phyloP scores from a whole-genome alignment of 495 filamentous ascomycete genomes.

The Penicillium psychrofluorescens region DNA sequence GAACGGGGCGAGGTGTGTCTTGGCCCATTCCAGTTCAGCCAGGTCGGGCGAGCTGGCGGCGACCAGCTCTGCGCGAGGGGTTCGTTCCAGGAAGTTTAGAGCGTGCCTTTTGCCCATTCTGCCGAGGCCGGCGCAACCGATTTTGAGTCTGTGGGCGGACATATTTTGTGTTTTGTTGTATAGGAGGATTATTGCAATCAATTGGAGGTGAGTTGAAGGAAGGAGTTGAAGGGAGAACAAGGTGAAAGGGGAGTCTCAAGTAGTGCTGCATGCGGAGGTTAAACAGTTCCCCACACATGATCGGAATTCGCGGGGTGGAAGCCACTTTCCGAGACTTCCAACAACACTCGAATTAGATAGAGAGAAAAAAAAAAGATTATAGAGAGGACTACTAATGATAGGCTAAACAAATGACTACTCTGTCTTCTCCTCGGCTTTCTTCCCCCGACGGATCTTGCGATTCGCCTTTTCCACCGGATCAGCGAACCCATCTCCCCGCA shows the following conservation, averaged over 20 bases:
- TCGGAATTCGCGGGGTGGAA: no score
- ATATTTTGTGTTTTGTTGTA: slow-evolving; percentile 11
- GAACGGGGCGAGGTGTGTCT: slow-evolving; percentile 36
- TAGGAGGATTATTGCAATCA: no score
- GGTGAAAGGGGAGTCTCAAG: not conserved
- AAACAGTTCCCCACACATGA: no score
- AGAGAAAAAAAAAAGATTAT: not conserved
- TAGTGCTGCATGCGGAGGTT: no score
- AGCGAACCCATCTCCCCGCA: slow-evolving; percentile 62
- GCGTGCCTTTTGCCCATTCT: slow-evolving; percentile 55
- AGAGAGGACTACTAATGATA: not conserved
- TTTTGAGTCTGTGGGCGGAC: slow-evolving; percentile 35
- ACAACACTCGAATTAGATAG: not conserved
- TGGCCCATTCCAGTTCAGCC: slow-evolving; percentile 45
- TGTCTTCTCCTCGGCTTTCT: slow-evolving; percentile 12
- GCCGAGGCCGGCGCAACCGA: slow-evolving; percentile 48
- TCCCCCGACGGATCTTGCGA: slow-evolving; percentile 23
- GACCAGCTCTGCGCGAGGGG: slow-evolving; percentile 45
- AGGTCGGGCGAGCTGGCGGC: slow-evolving; percentile 45
- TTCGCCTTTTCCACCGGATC: slow-evolving; percentile 36
- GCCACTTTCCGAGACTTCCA: not conserved
- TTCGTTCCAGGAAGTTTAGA: slow-evolving; percentile 44
- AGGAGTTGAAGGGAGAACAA: not conserved
- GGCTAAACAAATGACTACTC: not conserved
- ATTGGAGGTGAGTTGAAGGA: slow-evolving; percentile 4